These are phyloP conservation scores for Aspergillus kassunensis DNA, from an alignment of 495 filamentous ascomycete genomes.

Conservation along the genomic window DNA sequence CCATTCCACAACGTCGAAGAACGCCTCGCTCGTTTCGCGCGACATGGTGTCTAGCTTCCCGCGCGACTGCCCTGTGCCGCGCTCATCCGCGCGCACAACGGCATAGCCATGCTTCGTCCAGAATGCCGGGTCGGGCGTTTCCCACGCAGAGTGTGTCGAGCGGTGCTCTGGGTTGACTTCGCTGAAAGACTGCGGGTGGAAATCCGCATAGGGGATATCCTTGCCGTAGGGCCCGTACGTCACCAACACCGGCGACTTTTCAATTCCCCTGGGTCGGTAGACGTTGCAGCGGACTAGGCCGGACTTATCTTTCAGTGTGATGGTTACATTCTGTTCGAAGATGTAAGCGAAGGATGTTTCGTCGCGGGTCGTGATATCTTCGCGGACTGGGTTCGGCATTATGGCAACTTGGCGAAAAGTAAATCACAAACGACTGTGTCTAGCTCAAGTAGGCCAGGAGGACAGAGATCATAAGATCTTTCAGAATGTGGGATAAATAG, in stretches of 20 bases:
- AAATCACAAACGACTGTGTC: not conserved
- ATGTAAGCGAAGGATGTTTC: slow-evolving; percentile 33
- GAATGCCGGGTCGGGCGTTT: slow-evolving; percentile 59
- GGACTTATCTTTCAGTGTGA: slow-evolving; percentile 26
- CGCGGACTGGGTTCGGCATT: slow-evolving; percentile 36
- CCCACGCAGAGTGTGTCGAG: slow-evolving; percentile 55
- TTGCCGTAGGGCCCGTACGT: slow-evolving; percentile 61
- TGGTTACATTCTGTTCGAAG: slow-evolving; percentile 37
- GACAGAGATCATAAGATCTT: not conserved
- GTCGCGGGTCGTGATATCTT: slow-evolving; percentile 37
- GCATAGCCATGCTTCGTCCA: slow-evolving; percentile 61
- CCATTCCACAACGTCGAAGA: slow-evolving; percentile 64
- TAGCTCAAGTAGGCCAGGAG: not conserved
- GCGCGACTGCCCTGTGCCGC: slow-evolving; percentile 54
- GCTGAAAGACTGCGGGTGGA: slow-evolving; percentile 39
- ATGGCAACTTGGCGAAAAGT: slow-evolving; percentile 2
- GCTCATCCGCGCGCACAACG: slow-evolving; percentile 57
- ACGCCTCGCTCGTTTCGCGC: slow-evolving; percentile 52
- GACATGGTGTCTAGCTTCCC: slow-evolving; percentile 60
- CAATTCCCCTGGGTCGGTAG: slow-evolving; percentile 32
- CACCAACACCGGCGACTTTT: slow-evolving; percentile 33
- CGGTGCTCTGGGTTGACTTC: slow-evolving; percentile 51
- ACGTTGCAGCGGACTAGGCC: slow-evolving; percentile 42
- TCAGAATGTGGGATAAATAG: slow-evolving; percentile 13
- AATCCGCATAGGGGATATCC: slow-evolving; percentile 39